phyloP scores from a whole-genome alignment of 164 flowering plant species.

The Warburgia ugandensis region DNA sequence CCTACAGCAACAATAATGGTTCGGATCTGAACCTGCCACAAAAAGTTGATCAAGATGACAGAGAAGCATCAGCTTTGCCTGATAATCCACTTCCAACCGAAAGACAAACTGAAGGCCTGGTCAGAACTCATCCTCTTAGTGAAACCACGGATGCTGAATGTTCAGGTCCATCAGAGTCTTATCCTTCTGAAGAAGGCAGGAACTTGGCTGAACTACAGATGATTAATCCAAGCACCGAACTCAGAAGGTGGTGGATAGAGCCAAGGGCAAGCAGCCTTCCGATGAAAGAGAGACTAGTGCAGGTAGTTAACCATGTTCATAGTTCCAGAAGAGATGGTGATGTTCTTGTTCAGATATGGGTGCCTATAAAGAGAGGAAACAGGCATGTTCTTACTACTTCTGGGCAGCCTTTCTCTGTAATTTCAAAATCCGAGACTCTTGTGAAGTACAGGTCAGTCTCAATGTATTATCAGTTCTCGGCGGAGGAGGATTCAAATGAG shows the following conservation, averaged over 20 bases:
- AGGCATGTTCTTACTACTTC: constrained; percentile 46
- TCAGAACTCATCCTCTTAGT: constrained; percentile 11
- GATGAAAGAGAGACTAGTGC: constrained; percentile 52
- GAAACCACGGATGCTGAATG: constrained; percentile 6
- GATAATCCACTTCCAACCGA: constrained; percentile 19
- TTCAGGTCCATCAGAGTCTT: constrained; percentile 17
- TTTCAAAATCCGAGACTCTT: constrained; percentile 37
- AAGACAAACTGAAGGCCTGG: constrained; percentile 8
- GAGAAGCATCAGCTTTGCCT: constrained; percentile 18
- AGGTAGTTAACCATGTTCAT: constrained; percentile 42
- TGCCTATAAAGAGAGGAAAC: constrained; percentile 53
- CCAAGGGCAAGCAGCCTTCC: constrained; percentile 34
- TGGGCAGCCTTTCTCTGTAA: constrained; percentile 49
- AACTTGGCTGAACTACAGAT: neutral
- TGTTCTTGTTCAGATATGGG: constrained; percentile 78
- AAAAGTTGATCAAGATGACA: constrained; percentile 23
- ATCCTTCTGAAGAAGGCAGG: constrained; percentile 15
- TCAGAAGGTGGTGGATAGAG: constrained; percentile 49
- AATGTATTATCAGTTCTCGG: constrained; percentile 48
- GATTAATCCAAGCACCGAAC: constrained; percentile 20
- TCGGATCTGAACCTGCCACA: constrained; percentile 15
- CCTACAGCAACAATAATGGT: constrained; percentile 20
- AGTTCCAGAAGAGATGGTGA: constrained; percentile 38
- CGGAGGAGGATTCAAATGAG: constrained; percentile 45
- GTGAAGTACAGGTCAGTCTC: constrained; percentile 59